Percentiles rank a stretch among this genome's conserved stretches.
Conservation (phyloP, 2,329 filamentous ascomycete species). For the Aureobasidium namibiae region DNA sequence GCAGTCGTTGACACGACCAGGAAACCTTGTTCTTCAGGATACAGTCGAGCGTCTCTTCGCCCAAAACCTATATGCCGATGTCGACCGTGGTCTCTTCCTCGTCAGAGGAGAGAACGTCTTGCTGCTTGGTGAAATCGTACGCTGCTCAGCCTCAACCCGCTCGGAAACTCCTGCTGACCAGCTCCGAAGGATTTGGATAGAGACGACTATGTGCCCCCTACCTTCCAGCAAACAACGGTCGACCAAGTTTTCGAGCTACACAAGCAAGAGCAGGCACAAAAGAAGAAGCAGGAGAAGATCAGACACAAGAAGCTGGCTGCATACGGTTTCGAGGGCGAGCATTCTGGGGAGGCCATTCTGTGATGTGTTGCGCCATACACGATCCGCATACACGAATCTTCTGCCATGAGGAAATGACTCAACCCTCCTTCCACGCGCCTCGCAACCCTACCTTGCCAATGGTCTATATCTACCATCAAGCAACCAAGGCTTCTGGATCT, state of each 20-base stretch:
- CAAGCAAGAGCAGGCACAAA: conserved; percentile 59
- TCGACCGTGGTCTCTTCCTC: conserved; percentile 78
- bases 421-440: too few species aligned
- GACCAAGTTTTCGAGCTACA: conserved; percentile 64
- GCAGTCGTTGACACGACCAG: conserved; percentile 37
- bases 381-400: neutral
- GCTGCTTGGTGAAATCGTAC: conserved; percentile 78
- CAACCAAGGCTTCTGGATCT: too few species aligned
- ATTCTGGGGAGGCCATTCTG: conserved; percentile 64
- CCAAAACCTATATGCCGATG: conserved; percentile 68
- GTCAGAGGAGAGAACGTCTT: conserved; percentile 97
- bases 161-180: neutral
- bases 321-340: conserved; percentile 83
- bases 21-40: conserved; percentile 89
- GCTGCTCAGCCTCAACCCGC: conserved; percentile 14
- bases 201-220: conserved; percentile 74
- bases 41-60: conserved; percentile 84
- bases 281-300: conserved; percentile 66
- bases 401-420: too few species aligned
- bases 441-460: neutral
- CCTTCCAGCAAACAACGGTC: conserved; percentile 58
- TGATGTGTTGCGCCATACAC: conserved; percentile 30
- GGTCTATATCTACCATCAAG: too few species aligned
- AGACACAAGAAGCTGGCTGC: conserved; percentile 62
- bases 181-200: conserved; percentile 72